Conservation (phyloP, 2,329 filamentous ascomycete species). For the Aspergillus neoniger region DNA sequence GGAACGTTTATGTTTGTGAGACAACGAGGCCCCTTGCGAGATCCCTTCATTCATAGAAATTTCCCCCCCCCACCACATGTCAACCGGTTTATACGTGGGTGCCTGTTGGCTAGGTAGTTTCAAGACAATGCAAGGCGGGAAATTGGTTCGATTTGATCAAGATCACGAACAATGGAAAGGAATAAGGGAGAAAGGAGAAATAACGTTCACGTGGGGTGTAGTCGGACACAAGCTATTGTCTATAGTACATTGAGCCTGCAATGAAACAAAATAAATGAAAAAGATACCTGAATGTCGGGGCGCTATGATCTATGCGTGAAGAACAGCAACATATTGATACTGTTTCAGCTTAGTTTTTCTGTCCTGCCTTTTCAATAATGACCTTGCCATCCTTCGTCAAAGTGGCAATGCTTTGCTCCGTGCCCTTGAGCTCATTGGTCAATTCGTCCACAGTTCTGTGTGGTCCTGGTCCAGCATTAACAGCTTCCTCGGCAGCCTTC, state of each 20-base stretch:
- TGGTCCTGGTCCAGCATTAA: constrained; percentile 28
- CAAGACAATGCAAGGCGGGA: not conserved
- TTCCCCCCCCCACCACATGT: not conserved
- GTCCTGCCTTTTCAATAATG: constrained; percentile 53
- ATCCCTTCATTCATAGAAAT: not conserved
- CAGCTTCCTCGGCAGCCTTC: constrained; percentile 25
- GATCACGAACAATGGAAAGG: not conserved
- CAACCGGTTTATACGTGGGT: not conserved
- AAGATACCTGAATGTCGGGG: constrained; percentile 18
- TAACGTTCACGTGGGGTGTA: constrained; percentile 13
- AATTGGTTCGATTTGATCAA: not conserved
- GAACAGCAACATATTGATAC: not conserved
- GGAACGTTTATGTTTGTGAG: constrained; percentile 3
- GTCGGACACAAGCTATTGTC: constrained; percentile 15
- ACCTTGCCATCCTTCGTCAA: constrained; percentile 66
- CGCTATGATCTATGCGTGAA: constrained; percentile 14
- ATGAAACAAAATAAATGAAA: constrained; percentile 10
- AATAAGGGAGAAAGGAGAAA: not conserved
- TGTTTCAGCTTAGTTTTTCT: constrained; percentile 20
- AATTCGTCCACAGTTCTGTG: constrained; percentile 32
- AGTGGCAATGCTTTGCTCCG: constrained; percentile 51
- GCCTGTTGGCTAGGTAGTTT: not conserved
- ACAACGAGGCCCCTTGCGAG: not conserved
- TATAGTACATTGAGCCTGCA: constrained; percentile 29
- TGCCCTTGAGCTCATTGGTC: constrained; percentile 33